Percentiles rank a stretch among this genome's conserved stretches.
Conservation (phyloP, 2,329 filamentous ascomycete genomes). For the Tolypocladium nubicola region DNA sequence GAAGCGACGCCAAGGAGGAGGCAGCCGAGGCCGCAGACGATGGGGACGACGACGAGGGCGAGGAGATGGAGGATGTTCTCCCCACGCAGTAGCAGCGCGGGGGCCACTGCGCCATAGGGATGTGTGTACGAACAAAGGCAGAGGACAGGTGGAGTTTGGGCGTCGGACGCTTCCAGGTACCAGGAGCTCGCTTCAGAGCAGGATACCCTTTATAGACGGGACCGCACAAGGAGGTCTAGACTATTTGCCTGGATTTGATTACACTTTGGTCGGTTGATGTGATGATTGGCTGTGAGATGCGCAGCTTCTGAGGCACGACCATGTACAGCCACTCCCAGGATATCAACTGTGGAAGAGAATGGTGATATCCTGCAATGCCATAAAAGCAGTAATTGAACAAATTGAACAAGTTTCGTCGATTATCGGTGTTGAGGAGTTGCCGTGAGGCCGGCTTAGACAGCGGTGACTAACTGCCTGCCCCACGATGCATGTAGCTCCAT, state of each 20-base stretch:
- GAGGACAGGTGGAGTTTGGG: neutral
- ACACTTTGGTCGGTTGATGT: neutral
- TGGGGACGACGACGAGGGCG: constrained; percentile 56
- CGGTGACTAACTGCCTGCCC: neutral
- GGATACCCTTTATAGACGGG: constrained; percentile 16
- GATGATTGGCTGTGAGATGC: neutral
- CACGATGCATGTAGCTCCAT: neutral
- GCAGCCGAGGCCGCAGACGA: constrained; percentile 47
- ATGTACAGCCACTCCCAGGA: neutral
- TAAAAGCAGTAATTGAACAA: neutral
- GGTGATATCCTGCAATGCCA: neutral
- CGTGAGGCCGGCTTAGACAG: neutral
- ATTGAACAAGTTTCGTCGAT: neutral
- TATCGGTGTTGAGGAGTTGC: neutral
- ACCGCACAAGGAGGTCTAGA: constrained; percentile 2
- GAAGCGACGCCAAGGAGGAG: constrained; percentile 37
- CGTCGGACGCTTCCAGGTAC: neutral
- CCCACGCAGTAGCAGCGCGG: constrained; percentile 9
- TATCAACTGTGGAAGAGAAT: neutral
- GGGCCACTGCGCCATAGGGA: neutral
- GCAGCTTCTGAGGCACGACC: neutral
- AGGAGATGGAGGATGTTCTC: constrained; percentile 73
- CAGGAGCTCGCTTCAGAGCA: constrained; percentile 8
- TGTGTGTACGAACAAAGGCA: neutral
- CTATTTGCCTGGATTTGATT: constrained; percentile 1